phyloP scores from a whole-genome alignment of 768 basidiomycete species.

The Suillus lakei region DNA sequence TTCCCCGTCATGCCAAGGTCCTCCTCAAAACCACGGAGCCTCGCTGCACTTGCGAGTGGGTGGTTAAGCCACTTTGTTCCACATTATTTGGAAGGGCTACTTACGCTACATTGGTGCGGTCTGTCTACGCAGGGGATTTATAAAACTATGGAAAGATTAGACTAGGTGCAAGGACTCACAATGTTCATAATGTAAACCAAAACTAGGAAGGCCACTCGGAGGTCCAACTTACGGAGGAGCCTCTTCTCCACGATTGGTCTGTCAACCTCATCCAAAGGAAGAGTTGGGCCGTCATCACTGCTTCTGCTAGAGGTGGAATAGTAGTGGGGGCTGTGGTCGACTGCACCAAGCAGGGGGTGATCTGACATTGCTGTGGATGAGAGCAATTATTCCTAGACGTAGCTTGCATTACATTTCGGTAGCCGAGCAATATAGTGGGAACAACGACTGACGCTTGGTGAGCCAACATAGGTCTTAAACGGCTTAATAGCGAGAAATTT shows the following conservation, averaged over 20 bases:
- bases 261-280: conserved; percentile 12
- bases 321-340: not conserved
- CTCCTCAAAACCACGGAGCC: conserved; percentile 68
- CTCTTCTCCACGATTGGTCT: conserved; percentile 48
- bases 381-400: too few species aligned
- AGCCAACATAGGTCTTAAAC: too few species aligned
- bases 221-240: conserved; percentile 48
- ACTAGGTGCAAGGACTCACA: conserved; percentile 30
- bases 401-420: not conserved
- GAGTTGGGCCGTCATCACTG: not conserved
- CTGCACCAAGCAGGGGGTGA: too few species aligned
- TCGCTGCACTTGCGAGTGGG: conserved; percentile 57
- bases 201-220: conserved; percentile 47
- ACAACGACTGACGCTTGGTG: too few species aligned
- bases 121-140: conserved; percentile 47
- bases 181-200: conserved; percentile 53
- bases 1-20: conserved; percentile 63
- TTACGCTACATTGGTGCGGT: conserved; percentile 69
- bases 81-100: conserved; percentile 16
- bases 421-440: too few species aligned
- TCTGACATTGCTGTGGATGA: too few species aligned
- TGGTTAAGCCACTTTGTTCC: not conserved
- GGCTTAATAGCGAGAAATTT: too few species aligned
- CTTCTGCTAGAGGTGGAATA: not conserved
- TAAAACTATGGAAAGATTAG: conserved; percentile 25